Evolutionary conservation across 2,329 filamentous ascomycete genomes (phyloP).

Genomic region (Alternaria gaisen): DNA sequence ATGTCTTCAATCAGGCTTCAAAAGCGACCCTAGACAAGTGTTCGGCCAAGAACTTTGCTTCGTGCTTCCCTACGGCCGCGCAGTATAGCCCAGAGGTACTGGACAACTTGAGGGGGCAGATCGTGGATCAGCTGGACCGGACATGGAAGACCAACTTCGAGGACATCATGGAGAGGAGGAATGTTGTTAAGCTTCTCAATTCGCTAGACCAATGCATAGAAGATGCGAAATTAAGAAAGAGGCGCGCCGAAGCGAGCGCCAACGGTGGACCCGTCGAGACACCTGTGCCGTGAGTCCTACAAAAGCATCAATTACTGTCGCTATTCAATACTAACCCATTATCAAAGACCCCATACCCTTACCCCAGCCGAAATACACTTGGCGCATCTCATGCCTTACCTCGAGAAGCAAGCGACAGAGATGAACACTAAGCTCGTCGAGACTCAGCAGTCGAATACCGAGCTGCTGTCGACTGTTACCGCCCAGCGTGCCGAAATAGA

Average conservation of each 20-base stretch:
- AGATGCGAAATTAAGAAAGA: slow-evolving; percentile 65
- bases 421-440: slow-evolving; percentile 60
- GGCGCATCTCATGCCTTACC: slow-evolving; percentile 67
- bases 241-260: slow-evolving; percentile 51
- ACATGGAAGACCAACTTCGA: slow-evolving; percentile 68
- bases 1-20: slow-evolving; percentile 68
- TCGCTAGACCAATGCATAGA: slow-evolving; percentile 67
- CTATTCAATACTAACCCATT: neutral
- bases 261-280: slow-evolving; percentile 46
- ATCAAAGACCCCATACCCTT: slow-evolving; percentile 64
- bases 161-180: slow-evolving; percentile 64
- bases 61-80: slow-evolving; percentile 71
- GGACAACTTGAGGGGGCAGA: slow-evolving; percentile 65
- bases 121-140: slow-evolving; percentile 66
- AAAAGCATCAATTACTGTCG: neutral
- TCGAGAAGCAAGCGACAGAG: slow-evolving; percentile 60
- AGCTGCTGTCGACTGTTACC: slow-evolving; percentile 60
- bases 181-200: slow-evolving; percentile 67
- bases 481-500: slow-evolving; percentile 67
- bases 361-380: slow-evolving; percentile 64
- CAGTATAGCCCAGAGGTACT: slow-evolving; percentile 65
- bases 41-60: slow-evolving; percentile 67
- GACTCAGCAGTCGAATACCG: slow-evolving; percentile 63
- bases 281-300: slow-evolving; percentile 57
- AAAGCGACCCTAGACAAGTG: slow-evolving; percentile 68